Base-by-base conservation (phyloP, 495 filamentous ascomycete species). In the Penicillium verhagenii region DNA sequence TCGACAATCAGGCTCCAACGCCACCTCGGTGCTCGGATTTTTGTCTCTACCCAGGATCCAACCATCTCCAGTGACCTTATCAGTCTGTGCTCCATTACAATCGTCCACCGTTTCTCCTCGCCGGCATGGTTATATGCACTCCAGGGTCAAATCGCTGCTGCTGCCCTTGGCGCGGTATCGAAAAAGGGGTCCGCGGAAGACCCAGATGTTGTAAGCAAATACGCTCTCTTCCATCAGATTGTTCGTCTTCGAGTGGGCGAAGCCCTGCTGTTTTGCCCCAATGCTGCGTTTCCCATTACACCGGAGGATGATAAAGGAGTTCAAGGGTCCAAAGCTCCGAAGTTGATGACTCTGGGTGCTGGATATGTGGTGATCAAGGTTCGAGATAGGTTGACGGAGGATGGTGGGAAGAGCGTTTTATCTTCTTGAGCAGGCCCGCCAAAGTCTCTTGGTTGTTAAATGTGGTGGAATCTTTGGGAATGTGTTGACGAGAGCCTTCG, bases 11-110 rank as follows among this genome's bases (percentile, higher is more conserved):
- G 89, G 2, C 76, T 84, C 49, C 89, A 93, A 59, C 85, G 90
- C 10, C 90, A 93, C 63, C 63, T 85, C 2, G 89, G 77, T 3
- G 73, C 80, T 0, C 79, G 87, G 5, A 72, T 91, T 26, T 52
- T 93, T 33, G 85, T 92, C 39, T 80, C 88, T 1, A 92, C 89
- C 0, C 88, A 93, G 59, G 89, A 93, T 56, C 89, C 89, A 0
- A 91, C 87, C 0, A 84, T 92, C 40, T 86, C 85, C 0, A 81
- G 83, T 0, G 72, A 73, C 29, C 76, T 93, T 4, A 72, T 92
- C 1, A 87, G 88, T 50, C 72, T 92, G 6, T 89, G 83, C 70
- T 84, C 79, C 24, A 72, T 88, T 35, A 89, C 86, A 1, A 78
- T 92, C 46, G 79, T 92, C 1, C 89, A 93, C 61, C 76, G 86